Base-by-base conservation (phyloP, 2,329 filamentous ascomycete genomes). In the Pseudopyricularia javanii region DNA sequence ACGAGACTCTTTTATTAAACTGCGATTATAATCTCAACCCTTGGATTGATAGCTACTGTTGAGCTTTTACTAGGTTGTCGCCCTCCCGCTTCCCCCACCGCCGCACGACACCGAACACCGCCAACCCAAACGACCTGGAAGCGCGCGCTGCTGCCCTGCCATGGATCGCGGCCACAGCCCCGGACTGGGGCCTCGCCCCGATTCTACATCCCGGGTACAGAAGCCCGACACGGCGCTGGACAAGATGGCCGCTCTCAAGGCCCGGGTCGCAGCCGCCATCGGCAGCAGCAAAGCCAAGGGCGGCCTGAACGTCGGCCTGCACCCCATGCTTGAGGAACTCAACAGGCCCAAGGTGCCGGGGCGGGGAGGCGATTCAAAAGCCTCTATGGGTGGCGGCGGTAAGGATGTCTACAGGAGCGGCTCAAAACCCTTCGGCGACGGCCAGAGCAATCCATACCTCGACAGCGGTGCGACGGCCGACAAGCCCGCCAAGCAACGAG, bases 261-360 rank as follows among this genome's bases (percentile, higher is more conserved):
- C 87, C 24, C 79, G 88, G 59, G 85, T 93, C 12, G 85, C 86
- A 49, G 86, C 86, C 50, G 86, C 87, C 52, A 85, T 88, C 48
- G 79, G 73, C 56, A 70, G 71, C 20, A 76, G 68, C 56, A 85
- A 74, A 58, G 71, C 74, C 9, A 78, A 75, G 57, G 86, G 86
- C 54, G 86, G 86, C 20, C 68, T 91, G 47, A 85, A 86, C 58
- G 82, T 89, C 28, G 86, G 85, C 28, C 72, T 91, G 53, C 87
- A 91, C 64, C 88, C 89, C 32, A 86, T 86, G 7, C 74, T 95
- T 8, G 76, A 80, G 60, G 74, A 79, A 54, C 64, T 81, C 15
- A 47, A 47, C 28, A 26, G 47, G n/a, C n/a, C 50, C n/a, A 52
- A 34, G n/a, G 26, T 34, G 9, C 24, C 49, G 2, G 49, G 15